phyloP scores from a whole-genome alignment of 768 basidiomycete genomes.

The Podaxis pistillaris region DNA sequence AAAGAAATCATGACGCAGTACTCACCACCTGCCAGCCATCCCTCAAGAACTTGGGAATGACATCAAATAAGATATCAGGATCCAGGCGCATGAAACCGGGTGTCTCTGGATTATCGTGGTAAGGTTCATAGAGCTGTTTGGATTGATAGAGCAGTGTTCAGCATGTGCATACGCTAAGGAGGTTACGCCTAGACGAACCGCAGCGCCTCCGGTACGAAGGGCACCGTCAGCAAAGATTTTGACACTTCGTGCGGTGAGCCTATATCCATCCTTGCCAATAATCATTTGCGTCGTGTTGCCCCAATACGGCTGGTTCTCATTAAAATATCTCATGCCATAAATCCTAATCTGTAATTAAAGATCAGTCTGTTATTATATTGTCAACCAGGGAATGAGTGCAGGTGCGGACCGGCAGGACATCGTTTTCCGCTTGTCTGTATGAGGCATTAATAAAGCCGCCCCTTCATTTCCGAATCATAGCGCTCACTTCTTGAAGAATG shows the following conservation, averaged over 20 bases:
- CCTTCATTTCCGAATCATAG: not conserved
- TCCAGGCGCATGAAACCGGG: slow-evolving; percentile 77
- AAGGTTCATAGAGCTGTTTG: slow-evolving; percentile 72
- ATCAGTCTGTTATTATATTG: slow-evolving; percentile 1
- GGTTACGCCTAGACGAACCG: slow-evolving; percentile 43
- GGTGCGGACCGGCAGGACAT: slow-evolving; percentile 56
- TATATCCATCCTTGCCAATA: slow-evolving; percentile 54
- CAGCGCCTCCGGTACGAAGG: slow-evolving; percentile 86
- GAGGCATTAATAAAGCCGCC: not conserved
- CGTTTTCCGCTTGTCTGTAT: slow-evolving; percentile 57
- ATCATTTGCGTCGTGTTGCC: slow-evolving; percentile 61
- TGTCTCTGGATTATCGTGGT: slow-evolving; percentile 73
- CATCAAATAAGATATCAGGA: slow-evolving; percentile 55
- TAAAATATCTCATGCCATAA: slow-evolving; percentile 74
- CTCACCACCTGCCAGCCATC: slow-evolving; percentile 92
- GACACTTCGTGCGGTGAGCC: slow-evolving; percentile 70
- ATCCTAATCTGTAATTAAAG: slow-evolving; percentile 55
- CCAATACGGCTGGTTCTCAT: slow-evolving; percentile 69
- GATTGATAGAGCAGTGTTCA: not conserved
- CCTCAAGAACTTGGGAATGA: slow-evolving; percentile 67
- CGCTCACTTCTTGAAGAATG: slow-evolving; percentile 67
- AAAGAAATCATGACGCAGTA: slow-evolving; percentile 11
- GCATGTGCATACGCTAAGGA: not conserved
- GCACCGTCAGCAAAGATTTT: slow-evolving; percentile 85
- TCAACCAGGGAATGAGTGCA: slow-evolving; percentile 11